Conservation (phyloP, 208 protist genomes). For the Angomonas ambiguus region DNA sequence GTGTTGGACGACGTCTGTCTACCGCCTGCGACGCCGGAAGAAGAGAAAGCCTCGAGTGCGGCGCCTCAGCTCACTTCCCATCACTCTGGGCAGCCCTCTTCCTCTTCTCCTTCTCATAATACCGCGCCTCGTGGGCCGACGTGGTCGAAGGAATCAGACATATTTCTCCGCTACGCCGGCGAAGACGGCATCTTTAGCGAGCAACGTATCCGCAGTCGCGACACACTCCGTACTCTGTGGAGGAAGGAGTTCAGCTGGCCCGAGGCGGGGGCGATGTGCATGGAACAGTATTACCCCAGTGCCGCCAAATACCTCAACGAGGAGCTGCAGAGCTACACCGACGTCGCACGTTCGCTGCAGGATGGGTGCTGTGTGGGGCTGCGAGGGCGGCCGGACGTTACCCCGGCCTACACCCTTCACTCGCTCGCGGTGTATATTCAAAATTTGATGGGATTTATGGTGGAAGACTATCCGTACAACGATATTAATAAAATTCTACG, state of each 20-base stretch:
- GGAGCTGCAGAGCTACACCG: constrained; percentile 64
- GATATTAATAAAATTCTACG: constrained; percentile 81
- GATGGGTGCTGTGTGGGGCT: constrained; percentile 64
- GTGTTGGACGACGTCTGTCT: background rate
- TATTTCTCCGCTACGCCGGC: constrained; percentile 60
- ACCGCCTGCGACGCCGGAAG: background rate
- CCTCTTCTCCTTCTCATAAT: too few species aligned
- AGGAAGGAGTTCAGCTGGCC: constrained; percentile 69
- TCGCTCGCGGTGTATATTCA: constrained; percentile 74
- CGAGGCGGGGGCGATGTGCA: constrained; percentile 55
- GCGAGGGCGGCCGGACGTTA: constrained; percentile 33
- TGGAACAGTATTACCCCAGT: constrained; percentile 88
- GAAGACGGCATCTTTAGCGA: constrained; percentile 59
- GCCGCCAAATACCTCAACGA: constrained; percentile 59
- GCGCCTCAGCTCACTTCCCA: too few species aligned
- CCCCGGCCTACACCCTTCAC: constrained; percentile 64
- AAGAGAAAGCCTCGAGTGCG: background rate
- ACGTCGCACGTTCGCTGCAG: constrained; percentile 45
- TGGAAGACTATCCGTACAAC: constrained; percentile 81
- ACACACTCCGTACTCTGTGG: constrained; percentile 34
- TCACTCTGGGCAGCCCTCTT: too few species aligned
- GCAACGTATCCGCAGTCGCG: constrained; percentile 43
- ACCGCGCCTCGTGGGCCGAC: too few species aligned
- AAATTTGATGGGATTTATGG: constrained; percentile 79
- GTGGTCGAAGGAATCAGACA: constrained; percentile 5